A percentile compares a stretch with the other conserved stretches of the same genome.
phyloP scores from a whole-genome alignment of 148 eudicot genomes.

The Fagopyrum homotropicum region DNA sequence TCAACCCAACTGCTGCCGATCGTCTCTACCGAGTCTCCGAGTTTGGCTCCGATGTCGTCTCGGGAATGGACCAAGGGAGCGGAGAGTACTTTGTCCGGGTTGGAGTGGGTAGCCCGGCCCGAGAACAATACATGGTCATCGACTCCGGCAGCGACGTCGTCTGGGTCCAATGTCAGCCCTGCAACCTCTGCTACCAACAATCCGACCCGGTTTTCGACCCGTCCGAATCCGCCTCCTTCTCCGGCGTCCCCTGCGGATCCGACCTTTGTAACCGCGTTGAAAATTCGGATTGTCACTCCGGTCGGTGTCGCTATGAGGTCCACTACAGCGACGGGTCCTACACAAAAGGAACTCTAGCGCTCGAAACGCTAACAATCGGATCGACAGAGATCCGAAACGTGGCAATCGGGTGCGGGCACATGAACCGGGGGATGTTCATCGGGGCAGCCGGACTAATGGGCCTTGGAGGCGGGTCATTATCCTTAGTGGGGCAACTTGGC shows the following conservation, averaged over 20 bases:
- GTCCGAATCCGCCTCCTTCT: conserved; percentile 39
- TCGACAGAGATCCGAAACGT: conserved; percentile 28
- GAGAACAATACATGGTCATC: conserved; percentile 51
- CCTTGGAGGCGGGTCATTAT: conserved; percentile 57
- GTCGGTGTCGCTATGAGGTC: conserved; percentile 49
- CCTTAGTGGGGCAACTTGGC: conserved; percentile 55
- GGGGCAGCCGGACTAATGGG: conserved; percentile 62
- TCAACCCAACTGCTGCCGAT: conserved; percentile 8
- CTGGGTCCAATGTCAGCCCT: conserved; percentile 65
- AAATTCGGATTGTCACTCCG: conserved; percentile 36
- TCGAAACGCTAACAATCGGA: conserved; percentile 47
- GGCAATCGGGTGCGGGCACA: conserved; percentile 63
- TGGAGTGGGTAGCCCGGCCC: conserved; percentile 57
- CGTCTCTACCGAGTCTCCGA: conserved; percentile 23
- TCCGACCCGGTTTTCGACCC: conserved; percentile 68
- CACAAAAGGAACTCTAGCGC: conserved; percentile 51
- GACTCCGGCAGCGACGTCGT: conserved; percentile 63
- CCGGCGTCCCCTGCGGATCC: conserved; percentile 46
- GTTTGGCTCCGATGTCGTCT: conserved; percentile 50
- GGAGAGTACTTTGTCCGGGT: conserved; percentile 63
- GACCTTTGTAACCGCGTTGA: conserved; percentile 37
- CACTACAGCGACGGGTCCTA: conserved; percentile 58
- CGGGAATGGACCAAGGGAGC: conserved; percentile 60
- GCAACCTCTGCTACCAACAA: conserved; percentile 47
- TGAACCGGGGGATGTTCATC: conserved; percentile 52